phyloP scores from a whole-genome alignment of 441 rosid genomes.

The Gossypium davidsonii region DNA sequence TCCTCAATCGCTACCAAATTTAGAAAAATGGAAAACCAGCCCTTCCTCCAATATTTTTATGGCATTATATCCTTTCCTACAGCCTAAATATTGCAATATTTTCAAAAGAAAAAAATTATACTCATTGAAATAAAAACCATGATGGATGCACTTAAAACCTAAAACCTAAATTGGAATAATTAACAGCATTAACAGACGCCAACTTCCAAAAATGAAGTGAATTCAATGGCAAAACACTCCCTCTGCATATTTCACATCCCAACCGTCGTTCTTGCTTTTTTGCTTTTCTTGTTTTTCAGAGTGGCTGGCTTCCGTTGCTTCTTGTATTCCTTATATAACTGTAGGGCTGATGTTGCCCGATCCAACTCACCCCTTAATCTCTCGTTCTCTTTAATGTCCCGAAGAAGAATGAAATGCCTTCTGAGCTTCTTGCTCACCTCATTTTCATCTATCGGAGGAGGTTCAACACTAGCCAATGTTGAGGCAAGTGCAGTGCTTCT shows the following conservation, averaged over 20 bases:
- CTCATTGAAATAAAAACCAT: not conserved
- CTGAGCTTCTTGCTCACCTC: conserved; percentile 46
- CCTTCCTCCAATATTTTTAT: too few relatives aligned
- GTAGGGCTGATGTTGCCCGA: conserved; percentile 28
- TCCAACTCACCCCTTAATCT: conserved; percentile 46
- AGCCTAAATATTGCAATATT: too few relatives aligned
- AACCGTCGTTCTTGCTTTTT: not conserved
- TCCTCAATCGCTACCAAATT: not conserved
- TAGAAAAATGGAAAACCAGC: not conserved
- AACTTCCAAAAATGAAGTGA: not conserved
- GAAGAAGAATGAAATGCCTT: conserved; percentile 46
- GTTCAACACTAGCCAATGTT: not conserved
- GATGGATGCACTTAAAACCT: not conserved
- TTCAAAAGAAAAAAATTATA: too few relatives aligned
- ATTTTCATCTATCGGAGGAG: conserved; percentile 31
- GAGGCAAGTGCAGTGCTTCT: conserved; percentile 21
- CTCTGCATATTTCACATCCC: not conserved
- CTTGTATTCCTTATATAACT: conserved; percentile 47
- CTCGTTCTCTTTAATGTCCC: conserved; percentile 53
- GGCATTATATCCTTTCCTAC: too few relatives aligned
- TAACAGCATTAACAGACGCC: not conserved
- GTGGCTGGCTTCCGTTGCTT: conserved; percentile 31
- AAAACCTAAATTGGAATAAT: not conserved
- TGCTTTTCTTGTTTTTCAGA: conserved; percentile 20
- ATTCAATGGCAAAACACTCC: not conserved